A percentile compares a stretch with the other conserved stretches of the same genome.
Conservation (phyloP, 1,139 yeast genomes). For the Debaryomycetaceae sp. region DNA sequence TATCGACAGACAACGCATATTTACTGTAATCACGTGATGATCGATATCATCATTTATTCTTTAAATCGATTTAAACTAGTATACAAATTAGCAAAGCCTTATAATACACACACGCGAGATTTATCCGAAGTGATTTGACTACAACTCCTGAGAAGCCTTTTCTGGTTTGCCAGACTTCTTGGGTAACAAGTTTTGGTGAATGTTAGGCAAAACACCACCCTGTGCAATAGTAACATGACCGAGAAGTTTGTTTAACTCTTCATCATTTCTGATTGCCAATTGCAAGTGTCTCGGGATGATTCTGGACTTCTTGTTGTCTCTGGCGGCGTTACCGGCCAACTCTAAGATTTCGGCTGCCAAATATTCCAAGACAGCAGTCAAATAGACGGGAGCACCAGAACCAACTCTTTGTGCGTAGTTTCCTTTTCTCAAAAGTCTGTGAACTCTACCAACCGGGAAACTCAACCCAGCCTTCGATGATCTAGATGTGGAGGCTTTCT, state of each 20-base stretch:
- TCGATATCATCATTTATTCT: not conserved
- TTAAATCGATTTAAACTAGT: slow-evolving; percentile 6
- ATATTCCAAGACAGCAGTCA: slow-evolving; percentile 94
- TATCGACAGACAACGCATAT: no score
- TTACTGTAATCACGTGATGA: slow-evolving; percentile 7
- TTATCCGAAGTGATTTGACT: slow-evolving; percentile 21
- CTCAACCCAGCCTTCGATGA: slow-evolving; percentile 98
- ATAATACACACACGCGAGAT: slow-evolving; percentile 8
- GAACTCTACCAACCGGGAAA: slow-evolving; percentile 99
- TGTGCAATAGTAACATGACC: slow-evolving; percentile 72
- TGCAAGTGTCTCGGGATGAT: slow-evolving; percentile 98
- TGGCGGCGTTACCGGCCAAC: slow-evolving; percentile 98
- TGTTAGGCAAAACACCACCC: slow-evolving; percentile 98
- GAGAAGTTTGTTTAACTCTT: slow-evolving; percentile 83
- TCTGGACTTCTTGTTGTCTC: slow-evolving; percentile 98
- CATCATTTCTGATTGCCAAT: slow-evolving; percentile 97
- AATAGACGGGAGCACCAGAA: slow-evolving; percentile 96
- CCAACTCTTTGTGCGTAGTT: slow-evolving; percentile 99
- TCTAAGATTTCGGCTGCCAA: slow-evolving; percentile 96
- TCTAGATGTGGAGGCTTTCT: slow-evolving; percentile 95
- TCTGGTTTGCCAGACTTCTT: slow-evolving; percentile 75
- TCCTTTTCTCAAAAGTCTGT: slow-evolving; percentile 94
- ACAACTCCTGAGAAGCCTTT: slow-evolving; percentile 83
- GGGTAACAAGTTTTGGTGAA: slow-evolving; percentile 92
- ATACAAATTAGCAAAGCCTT: slow-evolving; percentile 8